A percentile compares a stretch with the other conserved stretches of the same genome.
Evolutionary conservation across 805 yeast species (phyloP).

Genomic region (Teunomyces panamensis): DNA sequence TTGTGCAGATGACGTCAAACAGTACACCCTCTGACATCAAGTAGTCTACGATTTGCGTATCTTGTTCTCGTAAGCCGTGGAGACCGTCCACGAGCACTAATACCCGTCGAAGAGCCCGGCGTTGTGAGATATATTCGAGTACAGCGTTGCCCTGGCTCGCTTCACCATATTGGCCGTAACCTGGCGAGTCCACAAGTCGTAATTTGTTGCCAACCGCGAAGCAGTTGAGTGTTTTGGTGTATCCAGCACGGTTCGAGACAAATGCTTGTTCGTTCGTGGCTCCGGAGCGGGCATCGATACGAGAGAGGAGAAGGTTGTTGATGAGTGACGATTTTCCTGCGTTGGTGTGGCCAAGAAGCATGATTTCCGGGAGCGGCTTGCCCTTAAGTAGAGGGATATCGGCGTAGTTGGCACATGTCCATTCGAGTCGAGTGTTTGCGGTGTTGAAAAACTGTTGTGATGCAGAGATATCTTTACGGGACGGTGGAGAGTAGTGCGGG

Average conservation of each 20-base stretch:
- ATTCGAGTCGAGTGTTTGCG: slow-evolving; percentile 49
- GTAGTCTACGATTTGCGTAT: slow-evolving; percentile 48
- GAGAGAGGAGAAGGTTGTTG: slow-evolving; percentile 52
- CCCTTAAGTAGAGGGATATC: slow-evolving; percentile 45
- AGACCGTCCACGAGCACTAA: slow-evolving; percentile 61
- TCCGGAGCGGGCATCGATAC: slow-evolving; percentile 22
- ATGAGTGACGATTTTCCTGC: slow-evolving; percentile 83
- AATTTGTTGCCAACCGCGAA: slow-evolving; percentile 64
- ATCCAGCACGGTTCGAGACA: slow-evolving; percentile 55
- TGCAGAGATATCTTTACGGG: slow-evolving; percentile 12
- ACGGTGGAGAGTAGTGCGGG: slow-evolving; percentile 11
- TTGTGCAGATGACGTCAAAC: slow-evolving; percentile 75
- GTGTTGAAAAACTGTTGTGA: slow-evolving; percentile 41
- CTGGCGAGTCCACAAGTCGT: slow-evolving; percentile 81
- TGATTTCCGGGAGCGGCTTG: slow-evolving; percentile 59
- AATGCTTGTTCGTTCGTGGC: slow-evolving; percentile 44
- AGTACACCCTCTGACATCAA: slow-evolving; percentile 56
- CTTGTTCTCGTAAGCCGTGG: slow-evolving; percentile 59
- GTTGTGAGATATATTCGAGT: slow-evolving; percentile 54
- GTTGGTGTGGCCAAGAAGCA: slow-evolving; percentile 77
- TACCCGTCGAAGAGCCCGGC: slow-evolving; percentile 54
- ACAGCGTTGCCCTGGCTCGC: slow-evolving; percentile 67
- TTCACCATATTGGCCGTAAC: slow-evolving; percentile 76
- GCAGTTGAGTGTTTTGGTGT: slow-evolving; percentile 64
- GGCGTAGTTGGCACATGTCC: slow-evolving; percentile 53